Percentiles rank a stretch among this genome's conserved stretches.
phyloP scores from a whole-genome alignment of 768 basidiomycete species.

The Rubroboletus pulcherrimus region DNA sequence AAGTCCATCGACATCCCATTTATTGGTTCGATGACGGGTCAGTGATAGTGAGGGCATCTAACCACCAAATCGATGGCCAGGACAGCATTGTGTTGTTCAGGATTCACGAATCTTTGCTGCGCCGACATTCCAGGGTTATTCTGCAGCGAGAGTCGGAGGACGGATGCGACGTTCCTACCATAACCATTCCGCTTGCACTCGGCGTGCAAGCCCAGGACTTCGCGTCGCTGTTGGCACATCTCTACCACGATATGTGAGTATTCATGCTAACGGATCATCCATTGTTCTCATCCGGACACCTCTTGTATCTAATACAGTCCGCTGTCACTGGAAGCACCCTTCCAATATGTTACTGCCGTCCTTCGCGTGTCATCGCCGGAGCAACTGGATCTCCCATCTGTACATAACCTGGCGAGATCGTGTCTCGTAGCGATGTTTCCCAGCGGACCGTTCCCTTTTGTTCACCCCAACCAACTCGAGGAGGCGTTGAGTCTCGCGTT shows the following conservation, averaged over 20 bases:
- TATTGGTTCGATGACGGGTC: constrained; percentile 72
- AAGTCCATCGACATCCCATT: constrained; percentile 36
- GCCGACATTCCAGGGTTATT: constrained; percentile 42
- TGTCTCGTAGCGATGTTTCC: constrained; percentile 48
- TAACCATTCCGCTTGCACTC: constrained; percentile 35
- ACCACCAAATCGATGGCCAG: constrained; percentile 11
- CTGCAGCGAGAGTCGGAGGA: constrained; percentile 3
- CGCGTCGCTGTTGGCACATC: constrained; percentile 52
- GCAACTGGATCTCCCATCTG: constrained; percentile 53
- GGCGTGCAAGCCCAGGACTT: constrained; percentile 46
- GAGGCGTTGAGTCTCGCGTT: constrained; percentile 53
- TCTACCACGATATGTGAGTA: constrained; percentile 69
- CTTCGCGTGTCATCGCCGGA: constrained; percentile 54
- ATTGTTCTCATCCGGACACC: neutral
- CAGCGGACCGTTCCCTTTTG: constrained; percentile 41
- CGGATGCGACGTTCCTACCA: constrained; percentile 14
- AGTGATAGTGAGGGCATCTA: constrained; percentile 44
- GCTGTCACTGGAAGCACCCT: constrained; percentile 40
- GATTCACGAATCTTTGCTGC: constrained; percentile 51
- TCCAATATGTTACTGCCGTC: constrained; percentile 48
- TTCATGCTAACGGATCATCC: neutral
- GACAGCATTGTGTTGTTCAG: constrained; percentile 41
- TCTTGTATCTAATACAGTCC: constrained; percentile 39
- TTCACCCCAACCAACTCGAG: constrained; percentile 42
- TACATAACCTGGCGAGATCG: constrained; percentile 45